A percentile compares a stretch with the other conserved stretches of the same genome.
Evolutionary conservation across 192 early-diverging fungal genomes (phyloP).

Genomic region (Dissophora ornata): DNA sequence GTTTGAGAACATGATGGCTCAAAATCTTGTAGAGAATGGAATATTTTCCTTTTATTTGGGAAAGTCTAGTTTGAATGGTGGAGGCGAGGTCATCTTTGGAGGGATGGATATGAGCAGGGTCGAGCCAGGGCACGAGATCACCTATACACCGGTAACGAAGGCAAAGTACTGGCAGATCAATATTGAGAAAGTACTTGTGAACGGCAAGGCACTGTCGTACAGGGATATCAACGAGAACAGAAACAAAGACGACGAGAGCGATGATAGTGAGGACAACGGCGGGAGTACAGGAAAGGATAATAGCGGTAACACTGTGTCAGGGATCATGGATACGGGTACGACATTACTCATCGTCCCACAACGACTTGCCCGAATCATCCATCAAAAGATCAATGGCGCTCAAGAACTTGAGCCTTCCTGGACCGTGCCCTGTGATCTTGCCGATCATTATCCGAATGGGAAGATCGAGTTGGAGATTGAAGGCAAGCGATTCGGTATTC

Average conservation of each 20-base stretch:
- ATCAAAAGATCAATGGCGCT: constrained; percentile 12
- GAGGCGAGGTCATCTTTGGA: constrained; percentile 51
- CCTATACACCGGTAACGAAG: constrained; percentile 45
- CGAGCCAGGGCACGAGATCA: not conserved
- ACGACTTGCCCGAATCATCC: constrained; percentile 3
- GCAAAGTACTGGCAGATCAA: constrained; percentile 71
- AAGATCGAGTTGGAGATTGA: constrained; percentile 26
- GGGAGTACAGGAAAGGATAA: not conserved
- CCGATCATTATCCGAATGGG: not conserved
- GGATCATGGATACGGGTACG: constrained; percentile 61
- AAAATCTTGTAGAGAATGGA: constrained; percentile 61
- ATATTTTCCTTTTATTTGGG: constrained; percentile 73
- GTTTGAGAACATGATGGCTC: constrained; percentile 68
- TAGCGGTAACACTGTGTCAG: constrained; percentile 13
- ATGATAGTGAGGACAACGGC: not conserved
- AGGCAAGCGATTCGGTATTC: constrained; percentile 24
- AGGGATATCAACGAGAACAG: not conserved
- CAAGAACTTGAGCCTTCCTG: constrained; percentile 3
- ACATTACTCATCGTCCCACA: constrained; percentile 52
- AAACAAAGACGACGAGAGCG: not conserved
- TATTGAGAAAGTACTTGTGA: constrained; percentile 33
- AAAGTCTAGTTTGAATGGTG: constrained; percentile 38
- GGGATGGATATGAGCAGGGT: constrained; percentile 16
- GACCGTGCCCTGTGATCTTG: constrained; percentile 31
- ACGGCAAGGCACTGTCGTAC: constrained; percentile 5